A percentile compares a stretch with the other conserved stretches of the same genome.
These are phyloP conservation scores for Yarrowia keelungensis DNA, from an alignment of 805 yeast genomes.

Conservation along the genomic window DNA sequence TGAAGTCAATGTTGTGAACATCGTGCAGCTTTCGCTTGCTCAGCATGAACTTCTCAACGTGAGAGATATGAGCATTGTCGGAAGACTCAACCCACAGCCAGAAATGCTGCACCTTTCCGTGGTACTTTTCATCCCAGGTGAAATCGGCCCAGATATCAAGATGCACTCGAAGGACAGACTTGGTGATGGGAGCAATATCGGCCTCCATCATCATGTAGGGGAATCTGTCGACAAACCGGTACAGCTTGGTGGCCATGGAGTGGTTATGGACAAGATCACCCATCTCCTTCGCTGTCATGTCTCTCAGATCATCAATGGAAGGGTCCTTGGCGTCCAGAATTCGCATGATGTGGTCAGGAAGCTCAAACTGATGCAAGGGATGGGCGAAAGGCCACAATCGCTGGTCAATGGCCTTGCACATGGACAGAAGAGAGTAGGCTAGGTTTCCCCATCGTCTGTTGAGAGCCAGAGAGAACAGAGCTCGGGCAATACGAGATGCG, in stretches of 20 bases:
- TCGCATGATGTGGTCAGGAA: conserved; percentile 67
- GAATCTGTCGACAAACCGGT: conserved; percentile 67
- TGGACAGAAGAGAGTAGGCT: conserved; percentile 72
- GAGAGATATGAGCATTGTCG: conserved; percentile 72
- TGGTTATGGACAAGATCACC: conserved; percentile 90
- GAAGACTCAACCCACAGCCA: conserved; percentile 95
- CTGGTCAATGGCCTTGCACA: conserved; percentile 86
- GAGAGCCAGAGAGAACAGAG: conserved; percentile 83
- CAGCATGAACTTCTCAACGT: conserved; percentile 80
- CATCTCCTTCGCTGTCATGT: conserved; percentile 73
- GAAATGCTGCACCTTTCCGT: conserved; percentile 84
- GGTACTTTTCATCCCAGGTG: conserved; percentile 80
- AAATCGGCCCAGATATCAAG: conserved; percentile 76
- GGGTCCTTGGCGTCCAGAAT: conserved; percentile 61
- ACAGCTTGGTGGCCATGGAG: conserved; percentile 70
- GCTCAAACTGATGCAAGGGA: conserved; percentile 85
- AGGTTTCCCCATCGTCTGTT: conserved; percentile 91
- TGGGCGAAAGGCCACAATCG: conserved; percentile 90
- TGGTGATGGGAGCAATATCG: conserved; percentile 87
- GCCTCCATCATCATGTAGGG: conserved; percentile 79
- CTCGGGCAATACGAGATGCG: conserved; percentile 90
- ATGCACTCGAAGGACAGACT: conserved; percentile 83
- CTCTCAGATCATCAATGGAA: conserved; percentile 73
- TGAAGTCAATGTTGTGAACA: conserved; percentile 81
- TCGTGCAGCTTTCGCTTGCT: conserved; percentile 61